Conservation (phyloP, 1,284 basidiomycete genomes). For the Irpex sp. region DNA sequence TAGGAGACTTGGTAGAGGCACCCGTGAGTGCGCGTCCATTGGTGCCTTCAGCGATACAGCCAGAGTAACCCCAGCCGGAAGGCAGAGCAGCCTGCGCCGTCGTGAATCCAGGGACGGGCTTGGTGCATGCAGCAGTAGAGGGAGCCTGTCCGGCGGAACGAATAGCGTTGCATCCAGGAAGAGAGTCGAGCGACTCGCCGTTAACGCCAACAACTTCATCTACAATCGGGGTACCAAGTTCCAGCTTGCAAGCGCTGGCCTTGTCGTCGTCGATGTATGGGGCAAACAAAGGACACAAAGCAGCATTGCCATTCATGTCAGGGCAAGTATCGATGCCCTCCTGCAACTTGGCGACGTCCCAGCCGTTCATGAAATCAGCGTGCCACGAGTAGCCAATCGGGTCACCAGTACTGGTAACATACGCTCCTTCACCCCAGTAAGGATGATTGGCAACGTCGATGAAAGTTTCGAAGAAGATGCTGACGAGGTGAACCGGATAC, state of each 20-base stretch:
- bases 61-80: slow-evolving; percentile 23
- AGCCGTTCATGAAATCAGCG: slow-evolving; percentile 32
- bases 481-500: slow-evolving; percentile 28
- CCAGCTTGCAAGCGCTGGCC: slow-evolving; percentile 22
- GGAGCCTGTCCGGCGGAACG: slow-evolving; percentile 4
- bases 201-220: slow-evolving; percentile 23
- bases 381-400: slow-evolving; percentile 28
- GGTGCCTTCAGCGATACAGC: slow-evolving; percentile 26
- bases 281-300: slow-evolving; percentile 23
- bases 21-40: slow-evolving; percentile 25
- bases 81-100: slow-evolving; percentile 17
- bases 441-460: slow-evolving; percentile 21
- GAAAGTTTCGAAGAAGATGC: slow-evolving; percentile 30
- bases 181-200: slow-evolving; percentile 15
- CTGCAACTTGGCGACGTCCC: slow-evolving; percentile 25
- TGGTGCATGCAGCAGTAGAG: slow-evolving; percentile 15
- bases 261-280: slow-evolving; percentile 20
- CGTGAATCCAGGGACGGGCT: slow-evolving; percentile 16
- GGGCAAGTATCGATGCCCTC: slow-evolving; percentile 13
- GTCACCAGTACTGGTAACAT: slow-evolving; percentile 30
- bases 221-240: slow-evolving; percentile 16
- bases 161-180: slow-evolving; percentile 29
- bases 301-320: slow-evolving; percentile 24
- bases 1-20: slow-evolving; percentile 18
- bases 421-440: slow-evolving; percentile 23